These are phyloP conservation scores for Boletellus deceptivus DNA, from an alignment of 1,284 basidiomycete genomes.

Conservation along the genomic window DNA sequence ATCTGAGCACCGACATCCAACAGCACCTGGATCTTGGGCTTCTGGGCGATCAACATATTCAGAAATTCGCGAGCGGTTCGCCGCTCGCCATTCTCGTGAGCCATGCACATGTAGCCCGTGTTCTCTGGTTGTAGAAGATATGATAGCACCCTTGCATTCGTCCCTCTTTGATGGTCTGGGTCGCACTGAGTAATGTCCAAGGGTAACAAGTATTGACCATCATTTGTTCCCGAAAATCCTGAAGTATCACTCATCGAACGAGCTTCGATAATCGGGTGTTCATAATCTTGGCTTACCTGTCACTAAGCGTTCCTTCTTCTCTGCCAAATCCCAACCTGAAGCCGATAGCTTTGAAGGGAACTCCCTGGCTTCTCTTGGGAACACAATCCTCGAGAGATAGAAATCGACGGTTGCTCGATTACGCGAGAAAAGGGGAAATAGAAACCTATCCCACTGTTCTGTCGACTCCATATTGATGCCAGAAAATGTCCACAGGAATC, in stretches of 20 bases:
- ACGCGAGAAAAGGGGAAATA: conserved; percentile 37
- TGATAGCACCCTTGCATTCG: background rate
- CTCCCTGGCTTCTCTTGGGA: too few relatives aligned
- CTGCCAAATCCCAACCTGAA: conserved; percentile 52
- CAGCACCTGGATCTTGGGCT: conserved; percentile 12
- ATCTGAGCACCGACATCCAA: too few relatives aligned
- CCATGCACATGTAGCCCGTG: conserved; percentile 36
- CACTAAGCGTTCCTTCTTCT: conserved; percentile 6
- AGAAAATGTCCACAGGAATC: conserved; percentile 28
- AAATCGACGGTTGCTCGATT: conserved; percentile 48
- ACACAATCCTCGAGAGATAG: conserved; percentile 36
- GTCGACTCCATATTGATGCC: conserved; percentile 45
- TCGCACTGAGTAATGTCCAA: background rate
- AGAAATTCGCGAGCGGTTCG: conserved; percentile 35
- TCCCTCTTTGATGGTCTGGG: background rate
- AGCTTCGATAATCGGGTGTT: too few relatives aligned
- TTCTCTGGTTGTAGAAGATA: conserved; percentile 35
- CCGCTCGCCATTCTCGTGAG: conserved; percentile 20
- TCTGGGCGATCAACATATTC: conserved; percentile 30
- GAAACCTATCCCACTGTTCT: conserved; percentile 28
- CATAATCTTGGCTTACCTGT: conserved; percentile 15
- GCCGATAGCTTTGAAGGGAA: conserved; percentile 40
- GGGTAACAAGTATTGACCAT: background rate
- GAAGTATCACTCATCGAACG: too few relatives aligned
- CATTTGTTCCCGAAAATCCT: conserved; percentile 2